Percentiles rank a stretch among this genome's conserved stretches.
These are phyloP conservation scores for Closterium sp. DNA, from an alignment of 139 green algal species.

Conservation along the genomic window DNA sequence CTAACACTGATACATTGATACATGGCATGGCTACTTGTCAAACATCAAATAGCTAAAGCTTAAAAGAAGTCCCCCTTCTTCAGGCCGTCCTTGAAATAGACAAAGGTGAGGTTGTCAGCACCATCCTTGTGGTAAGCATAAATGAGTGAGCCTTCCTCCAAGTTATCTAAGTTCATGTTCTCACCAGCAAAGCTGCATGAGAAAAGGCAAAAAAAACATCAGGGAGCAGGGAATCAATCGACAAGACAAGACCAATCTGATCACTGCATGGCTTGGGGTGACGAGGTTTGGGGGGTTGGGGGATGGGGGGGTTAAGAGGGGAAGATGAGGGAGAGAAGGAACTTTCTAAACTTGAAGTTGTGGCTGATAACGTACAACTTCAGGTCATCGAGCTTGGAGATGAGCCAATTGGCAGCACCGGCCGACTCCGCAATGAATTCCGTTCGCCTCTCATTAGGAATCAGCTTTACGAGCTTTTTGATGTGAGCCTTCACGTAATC, in stretches of 20 bases:
- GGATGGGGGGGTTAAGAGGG: neutral
- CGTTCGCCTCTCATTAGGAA: conserved; percentile 57
- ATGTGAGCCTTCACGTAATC: conserved; percentile 62
- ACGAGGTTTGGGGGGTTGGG: neutral
- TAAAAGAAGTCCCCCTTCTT: too few species aligned
- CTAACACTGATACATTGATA: too few species aligned
- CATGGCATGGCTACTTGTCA: too few species aligned
- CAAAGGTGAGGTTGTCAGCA: conserved; percentile 60
- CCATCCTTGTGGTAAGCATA: conserved; percentile 72
- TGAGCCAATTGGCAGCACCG: conserved; percentile 63
- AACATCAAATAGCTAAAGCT: too few species aligned
- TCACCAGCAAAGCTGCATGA: conserved; percentile 64
- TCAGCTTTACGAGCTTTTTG: conserved; percentile 54
- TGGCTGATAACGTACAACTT: neutral
- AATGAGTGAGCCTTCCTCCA: conserved; percentile 58
- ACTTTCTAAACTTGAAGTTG: too few species aligned
- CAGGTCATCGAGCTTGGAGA: conserved; percentile 65
- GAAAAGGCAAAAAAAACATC: neutral
- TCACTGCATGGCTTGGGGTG: neutral
- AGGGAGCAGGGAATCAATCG: neutral
- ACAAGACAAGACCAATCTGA: neutral
- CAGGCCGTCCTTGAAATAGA: conserved; percentile 65
- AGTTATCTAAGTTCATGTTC: conserved; percentile 52
- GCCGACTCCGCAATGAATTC: conserved; percentile 65
- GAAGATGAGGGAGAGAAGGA: neutral